phyloP scores from a whole-genome alignment of 1,284 basidiomycete genomes.

The Fomitopsis betulina region DNA sequence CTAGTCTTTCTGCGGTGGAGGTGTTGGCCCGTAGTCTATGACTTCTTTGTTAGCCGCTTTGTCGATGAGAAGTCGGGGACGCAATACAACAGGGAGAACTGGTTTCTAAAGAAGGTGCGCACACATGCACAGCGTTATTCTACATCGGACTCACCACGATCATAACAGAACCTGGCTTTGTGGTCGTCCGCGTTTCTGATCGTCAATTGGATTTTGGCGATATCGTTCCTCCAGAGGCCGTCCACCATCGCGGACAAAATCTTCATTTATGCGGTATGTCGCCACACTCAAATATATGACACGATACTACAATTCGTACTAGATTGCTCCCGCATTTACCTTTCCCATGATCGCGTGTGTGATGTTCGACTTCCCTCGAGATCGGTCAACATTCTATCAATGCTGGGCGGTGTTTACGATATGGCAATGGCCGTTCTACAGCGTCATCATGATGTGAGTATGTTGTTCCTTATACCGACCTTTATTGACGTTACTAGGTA shows the following conservation, averaged over 20 bases:
- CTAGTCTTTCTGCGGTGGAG: constrained; percentile 36
- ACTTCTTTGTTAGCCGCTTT: constrained; percentile 57
- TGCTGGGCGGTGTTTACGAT: constrained; percentile 44
- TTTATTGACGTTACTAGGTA: constrained; percentile 34
- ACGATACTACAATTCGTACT: constrained; percentile 12
- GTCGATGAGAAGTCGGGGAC: constrained; percentile 53
- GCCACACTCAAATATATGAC: not conserved
- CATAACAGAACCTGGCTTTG: constrained; percentile 45
- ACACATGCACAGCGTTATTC: not conserved
- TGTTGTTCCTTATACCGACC: not conserved
- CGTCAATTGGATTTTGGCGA: constrained; percentile 67
- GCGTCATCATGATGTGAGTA: constrained; percentile 53
- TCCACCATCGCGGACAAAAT: constrained; percentile 47
- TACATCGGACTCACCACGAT: not conserved
- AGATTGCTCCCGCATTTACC: constrained; percentile 37
- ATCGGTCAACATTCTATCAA: constrained; percentile 61
- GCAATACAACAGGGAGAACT: constrained; percentile 50
- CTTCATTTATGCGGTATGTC: constrained; percentile 58
- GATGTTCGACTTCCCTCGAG: constrained; percentile 65
- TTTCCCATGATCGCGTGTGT: constrained; percentile 48
- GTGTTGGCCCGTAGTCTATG: constrained; percentile 33
- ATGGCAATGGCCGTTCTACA: constrained; percentile 51
- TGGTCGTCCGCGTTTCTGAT: constrained; percentile 66
- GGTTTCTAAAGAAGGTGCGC: constrained; percentile 46
- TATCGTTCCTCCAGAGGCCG: constrained; percentile 46